Evolutionary conservation across 768 basidiomycete genomes (phyloP), one percentile per base, ranked within the genome.

Genomic region (Suillus paluster): DNA sequence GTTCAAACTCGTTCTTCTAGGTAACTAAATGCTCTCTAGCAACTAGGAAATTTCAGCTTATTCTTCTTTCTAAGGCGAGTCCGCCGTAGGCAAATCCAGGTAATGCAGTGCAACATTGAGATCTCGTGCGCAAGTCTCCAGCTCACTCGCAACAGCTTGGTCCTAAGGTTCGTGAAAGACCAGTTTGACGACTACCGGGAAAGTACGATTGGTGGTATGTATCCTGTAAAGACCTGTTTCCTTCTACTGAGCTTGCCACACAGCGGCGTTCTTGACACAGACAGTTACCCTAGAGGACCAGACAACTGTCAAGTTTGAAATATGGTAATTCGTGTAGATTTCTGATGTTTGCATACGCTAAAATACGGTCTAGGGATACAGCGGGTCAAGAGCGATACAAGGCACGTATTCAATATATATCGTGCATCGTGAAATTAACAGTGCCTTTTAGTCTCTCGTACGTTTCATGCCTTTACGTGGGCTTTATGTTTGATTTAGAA

Each of bases 251-350:
- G 70, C 68, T 67, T 65, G 58, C 48, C 42, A 33, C 59, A 60
- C 69, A 94, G 97, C 97, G 63, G 97, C 97, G 39, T 99, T 99
- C 84, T 77, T 99, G 67, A 98, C 97, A n/a, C 97, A 99, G 77
- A 97, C 96, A 4, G 93, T 99, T 36, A 89, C 88, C 14, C 84
- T 97, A 44, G 91, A 95, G 54, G 91, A 95, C 73, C 87, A 89
- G 65, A 92, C 92, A 25, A 89, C 89, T 25, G 93, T 99, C 71
- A 99, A 99, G 83, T 99, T 99, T 73, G 97, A 98, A 81, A 97
- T 97, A 72, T 97, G 95, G 96, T 95, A 71, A 30, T 85, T 73
- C 33, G 23, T 57, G 44, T 61, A 38, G 44, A 21, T 21, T 57
- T 56, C 62, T 57, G 49, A 53, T 57, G 58, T 57, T 48, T 60